A percentile compares a stretch with the other conserved stretches of the same genome.
Evolutionary conservation across 257 asterid genomes (phyloP).

Genomic region (Nicotiana noctiflora): DNA sequence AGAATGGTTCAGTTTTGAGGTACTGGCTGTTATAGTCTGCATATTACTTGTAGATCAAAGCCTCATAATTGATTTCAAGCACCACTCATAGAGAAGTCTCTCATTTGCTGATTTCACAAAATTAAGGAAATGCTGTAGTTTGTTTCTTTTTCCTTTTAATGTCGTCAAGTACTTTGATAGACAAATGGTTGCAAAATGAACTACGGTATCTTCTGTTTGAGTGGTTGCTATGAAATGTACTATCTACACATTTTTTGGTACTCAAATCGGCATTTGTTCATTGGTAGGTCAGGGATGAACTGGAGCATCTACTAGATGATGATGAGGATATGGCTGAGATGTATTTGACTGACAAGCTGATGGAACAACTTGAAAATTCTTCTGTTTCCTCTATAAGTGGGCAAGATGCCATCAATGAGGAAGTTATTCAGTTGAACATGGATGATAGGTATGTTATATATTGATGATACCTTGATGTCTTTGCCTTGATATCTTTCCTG

Average conservation of each 20-base stretch:
- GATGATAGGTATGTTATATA: slow-evolving; percentile 47
- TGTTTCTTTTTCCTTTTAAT: neutral
- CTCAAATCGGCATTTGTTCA: neutral
- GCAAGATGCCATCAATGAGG: slow-evolving; percentile 53
- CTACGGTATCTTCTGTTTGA: neutral
- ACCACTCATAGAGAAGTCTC: neutral
- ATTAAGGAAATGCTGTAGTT: neutral
- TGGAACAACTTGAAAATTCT: slow-evolving; percentile 60
- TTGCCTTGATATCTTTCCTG: neutral
- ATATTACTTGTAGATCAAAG: neutral
- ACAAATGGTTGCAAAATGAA: neutral
- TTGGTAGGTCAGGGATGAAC: slow-evolving; percentile 86
- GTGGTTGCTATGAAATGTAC: neutral
- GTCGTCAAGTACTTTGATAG: neutral
- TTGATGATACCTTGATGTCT: neutral
- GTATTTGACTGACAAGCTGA: slow-evolving; percentile 85
- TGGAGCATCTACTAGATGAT: slow-evolving; percentile 93
- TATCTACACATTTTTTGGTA: neutral
- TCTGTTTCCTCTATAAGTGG: slow-evolving; percentile 52
- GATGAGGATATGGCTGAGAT: slow-evolving; percentile 98
- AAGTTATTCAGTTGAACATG: slow-evolving; percentile 30
- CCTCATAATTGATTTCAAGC: neutral
- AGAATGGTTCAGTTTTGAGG: neutral
- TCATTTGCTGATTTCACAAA: neutral
- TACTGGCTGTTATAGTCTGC: neutral